Conservation (phyloP, 2,329 filamentous ascomycete species). For the Cordyceps pruinosa region DNA sequence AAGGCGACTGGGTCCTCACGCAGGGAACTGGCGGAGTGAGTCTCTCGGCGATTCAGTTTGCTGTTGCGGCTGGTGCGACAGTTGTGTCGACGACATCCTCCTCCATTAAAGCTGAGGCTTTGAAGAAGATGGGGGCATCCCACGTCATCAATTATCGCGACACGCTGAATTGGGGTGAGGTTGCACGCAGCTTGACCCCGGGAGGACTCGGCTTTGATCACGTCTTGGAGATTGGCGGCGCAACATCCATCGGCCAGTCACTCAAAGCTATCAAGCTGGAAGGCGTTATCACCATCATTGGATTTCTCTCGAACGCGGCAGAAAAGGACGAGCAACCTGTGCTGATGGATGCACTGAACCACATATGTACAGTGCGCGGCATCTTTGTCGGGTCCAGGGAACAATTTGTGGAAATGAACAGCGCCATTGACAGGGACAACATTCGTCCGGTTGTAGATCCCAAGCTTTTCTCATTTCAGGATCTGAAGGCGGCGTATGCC, state of each 20-base stretch:
- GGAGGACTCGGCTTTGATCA: constrained; percentile 41
- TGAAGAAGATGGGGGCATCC: constrained; percentile 41
- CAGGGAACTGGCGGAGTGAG: constrained; percentile 66
- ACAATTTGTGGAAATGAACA: constrained; percentile 46
- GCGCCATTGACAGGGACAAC: constrained; percentile 40
- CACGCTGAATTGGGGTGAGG: constrained; percentile 37
- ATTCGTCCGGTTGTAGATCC: constrained; percentile 39
- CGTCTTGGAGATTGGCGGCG: constrained; percentile 41
- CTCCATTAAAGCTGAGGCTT: constrained; percentile 33
- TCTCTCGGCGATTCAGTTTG: constrained; percentile 56
- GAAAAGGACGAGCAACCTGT: constrained; percentile 21
- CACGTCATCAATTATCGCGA: constrained; percentile 45
- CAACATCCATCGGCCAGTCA: constrained; percentile 36
- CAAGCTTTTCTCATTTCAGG: constrained; percentile 32
- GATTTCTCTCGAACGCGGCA: constrained; percentile 27
- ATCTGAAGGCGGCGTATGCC: constrained; percentile 28
- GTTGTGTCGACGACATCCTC: constrained; percentile 44
- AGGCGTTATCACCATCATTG: constrained; percentile 38
- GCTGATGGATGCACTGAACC: constrained; percentile 26
- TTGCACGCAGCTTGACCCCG: constrained; percentile 33
- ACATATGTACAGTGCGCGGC: constrained; percentile 36
- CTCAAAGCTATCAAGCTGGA: constrained; percentile 38
- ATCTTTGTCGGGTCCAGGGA: constrained; percentile 38
- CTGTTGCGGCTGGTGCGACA: constrained; percentile 40
- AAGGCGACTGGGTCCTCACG: constrained; percentile 54